Evolutionary conservation across 768 basidiomycete species (phyloP).

Genomic region (Stropharia rugosoannulata): DNA sequence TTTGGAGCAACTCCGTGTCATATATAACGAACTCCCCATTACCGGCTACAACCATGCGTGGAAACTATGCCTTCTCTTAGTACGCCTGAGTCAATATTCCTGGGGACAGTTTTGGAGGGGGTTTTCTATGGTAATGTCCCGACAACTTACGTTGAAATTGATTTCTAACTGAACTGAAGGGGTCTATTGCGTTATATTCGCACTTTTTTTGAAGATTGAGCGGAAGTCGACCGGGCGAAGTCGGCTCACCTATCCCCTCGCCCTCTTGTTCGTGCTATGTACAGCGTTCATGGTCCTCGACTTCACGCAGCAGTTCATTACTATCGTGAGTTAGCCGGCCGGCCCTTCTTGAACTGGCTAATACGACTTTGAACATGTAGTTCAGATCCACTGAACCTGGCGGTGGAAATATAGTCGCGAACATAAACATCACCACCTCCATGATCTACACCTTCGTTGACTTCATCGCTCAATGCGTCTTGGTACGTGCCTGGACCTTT

Average conservation of each 20-base stretch:
- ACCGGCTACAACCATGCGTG: no score
- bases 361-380: background rate
- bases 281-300: background rate
- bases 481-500: background rate
- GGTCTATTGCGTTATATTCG: background rate
- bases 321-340: background rate
- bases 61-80: constrained; percentile 2
- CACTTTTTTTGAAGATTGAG: background rate
- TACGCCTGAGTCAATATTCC: constrained; percentile 5
- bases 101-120: constrained; percentile 9
- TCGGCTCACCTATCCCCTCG: background rate
- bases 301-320: constrained; percentile 5
- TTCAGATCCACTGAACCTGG: background rate
- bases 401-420: background rate
- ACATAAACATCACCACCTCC: constrained; percentile 2
- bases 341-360: background rate
- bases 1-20: no score
- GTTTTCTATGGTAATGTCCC: constrained; percentile 8
- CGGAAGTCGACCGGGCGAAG: background rate
- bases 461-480: constrained; percentile 3
- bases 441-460: constrained; percentile 8
- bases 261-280: background rate
- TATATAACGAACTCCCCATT: no score
- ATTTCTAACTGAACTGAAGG: background rate
- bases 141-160: background rate